A percentile compares a stretch with the other conserved stretches of the same genome.
Evolutionary conservation across 305 asterid species (phyloP).

Genomic region (Withania somnifera): DNA sequence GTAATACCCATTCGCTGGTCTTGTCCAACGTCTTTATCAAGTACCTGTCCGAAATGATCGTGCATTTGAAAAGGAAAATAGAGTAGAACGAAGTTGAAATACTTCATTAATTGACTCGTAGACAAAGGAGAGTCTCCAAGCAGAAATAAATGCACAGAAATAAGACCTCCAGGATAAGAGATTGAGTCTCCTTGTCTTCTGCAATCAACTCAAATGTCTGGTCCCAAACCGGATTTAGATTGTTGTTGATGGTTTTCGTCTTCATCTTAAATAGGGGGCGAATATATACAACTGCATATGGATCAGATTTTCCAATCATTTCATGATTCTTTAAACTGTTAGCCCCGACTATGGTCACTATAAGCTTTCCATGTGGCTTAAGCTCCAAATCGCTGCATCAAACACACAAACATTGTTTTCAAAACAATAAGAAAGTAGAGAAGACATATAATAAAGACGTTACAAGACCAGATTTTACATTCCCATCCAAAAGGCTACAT

Average conservation of each 20-base stretch:
- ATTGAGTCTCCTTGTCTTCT: slow-evolving; percentile 94
- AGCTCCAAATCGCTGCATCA: slow-evolving; percentile 86
- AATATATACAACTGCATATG: slow-evolving; percentile 57
- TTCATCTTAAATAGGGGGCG: slow-evolving; percentile 85
- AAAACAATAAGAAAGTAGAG: no score
- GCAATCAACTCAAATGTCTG: slow-evolving; percentile 60
- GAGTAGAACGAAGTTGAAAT: background rate
- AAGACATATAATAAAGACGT: background rate
- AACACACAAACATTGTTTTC: background rate
- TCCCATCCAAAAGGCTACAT: background rate
- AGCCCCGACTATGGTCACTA: slow-evolving; percentile 48
- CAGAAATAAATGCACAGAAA: background rate
- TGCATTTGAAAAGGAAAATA: background rate
- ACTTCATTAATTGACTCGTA: background rate
- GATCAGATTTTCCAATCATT: slow-evolving; percentile 93
- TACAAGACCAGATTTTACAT: background rate
- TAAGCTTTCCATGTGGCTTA: slow-evolving; percentile 85
- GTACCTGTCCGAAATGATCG: slow-evolving; percentile 41
- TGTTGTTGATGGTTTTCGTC: slow-evolving; percentile 77
- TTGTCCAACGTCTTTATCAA: slow-evolving; percentile 86
- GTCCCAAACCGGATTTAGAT: slow-evolving; percentile 89
- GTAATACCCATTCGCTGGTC: slow-evolving; percentile 70
- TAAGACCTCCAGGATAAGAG: slow-evolving; percentile 67
- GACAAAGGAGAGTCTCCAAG: background rate
- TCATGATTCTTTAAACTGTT: slow-evolving; percentile 81